A percentile compares a stretch with the other conserved stretches of the same genome.
Evolutionary conservation across 306 rosid genomes (phyloP).

Genomic region (Rosa rugosa): DNA sequence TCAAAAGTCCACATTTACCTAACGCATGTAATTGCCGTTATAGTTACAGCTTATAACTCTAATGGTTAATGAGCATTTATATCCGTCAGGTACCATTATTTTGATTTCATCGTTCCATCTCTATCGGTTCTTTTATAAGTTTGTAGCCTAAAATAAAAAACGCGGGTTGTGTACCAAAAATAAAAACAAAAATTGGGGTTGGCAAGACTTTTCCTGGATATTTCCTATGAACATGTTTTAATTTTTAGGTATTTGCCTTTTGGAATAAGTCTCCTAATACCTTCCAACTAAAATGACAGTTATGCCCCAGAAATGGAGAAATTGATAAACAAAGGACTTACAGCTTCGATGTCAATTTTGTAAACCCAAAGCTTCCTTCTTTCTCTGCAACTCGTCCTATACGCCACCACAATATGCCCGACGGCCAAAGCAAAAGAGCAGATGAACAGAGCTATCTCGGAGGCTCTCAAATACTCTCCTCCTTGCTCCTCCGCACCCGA

Average conservation of each 20-base stretch:
- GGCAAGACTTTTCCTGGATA: background rate
- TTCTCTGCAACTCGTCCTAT: conserved; percentile 95
- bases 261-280: background rate
- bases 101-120: background rate
- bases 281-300: background rate
- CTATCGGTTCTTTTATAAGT: background rate
- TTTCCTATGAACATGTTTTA: background rate
- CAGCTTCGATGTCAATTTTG: conserved; percentile 96
- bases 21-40: background rate
- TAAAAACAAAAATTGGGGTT: background rate
- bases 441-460: conserved; percentile 64
- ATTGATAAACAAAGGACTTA: conserved; percentile 39
- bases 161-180: background rate
- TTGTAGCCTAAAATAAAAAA: background rate
- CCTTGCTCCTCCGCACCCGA: conserved; percentile 21
- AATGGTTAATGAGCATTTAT: background rate
- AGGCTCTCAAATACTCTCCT: conserved; percentile 38
- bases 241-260: background rate
- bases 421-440: conserved; percentile 74
- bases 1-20: background rate
- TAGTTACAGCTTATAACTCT: background rate
- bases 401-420: conserved; percentile 83
- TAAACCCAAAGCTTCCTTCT: conserved; percentile 89
- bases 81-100: background rate
- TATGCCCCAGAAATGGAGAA: background rate